A percentile compares a stretch with the other conserved stretches of the same genome.
Evolutionary conservation across 1,284 basidiomycete genomes (phyloP).

Genomic region (Fomitopsis betulina): DNA sequence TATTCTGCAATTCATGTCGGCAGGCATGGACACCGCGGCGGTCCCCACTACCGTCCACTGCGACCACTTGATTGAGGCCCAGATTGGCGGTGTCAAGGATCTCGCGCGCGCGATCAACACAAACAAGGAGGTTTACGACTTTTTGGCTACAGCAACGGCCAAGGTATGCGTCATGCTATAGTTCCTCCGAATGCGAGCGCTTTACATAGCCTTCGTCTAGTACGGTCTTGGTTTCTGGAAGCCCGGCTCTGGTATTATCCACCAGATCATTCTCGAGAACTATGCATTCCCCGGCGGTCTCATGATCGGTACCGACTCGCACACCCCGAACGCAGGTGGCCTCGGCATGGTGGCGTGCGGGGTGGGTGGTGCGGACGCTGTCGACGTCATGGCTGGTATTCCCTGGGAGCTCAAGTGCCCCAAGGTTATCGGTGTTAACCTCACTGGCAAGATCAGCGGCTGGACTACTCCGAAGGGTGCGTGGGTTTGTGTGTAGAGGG

Average conservation of each 20-base stretch:
- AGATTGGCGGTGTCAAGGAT: constrained; percentile 91
- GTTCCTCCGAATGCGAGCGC: background rate
- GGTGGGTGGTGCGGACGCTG: constrained; percentile 99
- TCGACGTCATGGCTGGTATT: constrained; percentile 96
- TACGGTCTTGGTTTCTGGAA: constrained; percentile 99
- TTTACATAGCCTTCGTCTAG: constrained; percentile 30
- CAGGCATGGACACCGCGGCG: constrained; percentile 95
- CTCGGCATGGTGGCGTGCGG: constrained; percentile 98
- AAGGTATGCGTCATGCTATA: constrained; percentile 49
- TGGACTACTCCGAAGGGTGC: constrained; percentile 98
- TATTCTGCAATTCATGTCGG: constrained; percentile 99
- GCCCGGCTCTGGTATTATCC: constrained; percentile 97
- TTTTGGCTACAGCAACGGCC: constrained; percentile 95
- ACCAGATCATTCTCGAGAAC: constrained; percentile 98
- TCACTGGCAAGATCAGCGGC: constrained; percentile 92
- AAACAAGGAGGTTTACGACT: constrained; percentile 99
- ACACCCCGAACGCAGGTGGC: constrained; percentile 99
- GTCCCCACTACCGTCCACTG: constrained; percentile 99
- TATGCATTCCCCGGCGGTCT: constrained; percentile 98
- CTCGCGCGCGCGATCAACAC: constrained; percentile 88
- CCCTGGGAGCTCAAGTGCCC: constrained; percentile 99
- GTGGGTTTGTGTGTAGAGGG: constrained; percentile 9
- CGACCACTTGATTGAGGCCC: constrained; percentile 99
- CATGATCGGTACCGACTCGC: constrained; percentile 99
- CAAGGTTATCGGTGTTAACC: constrained; percentile 97